A percentile compares a stretch with the other conserved stretches of the same genome.
Evolutionary conservation across 352 stramenopile genomes (phyloP).

Genomic region (Globisporangium recalcitrans): DNA sequence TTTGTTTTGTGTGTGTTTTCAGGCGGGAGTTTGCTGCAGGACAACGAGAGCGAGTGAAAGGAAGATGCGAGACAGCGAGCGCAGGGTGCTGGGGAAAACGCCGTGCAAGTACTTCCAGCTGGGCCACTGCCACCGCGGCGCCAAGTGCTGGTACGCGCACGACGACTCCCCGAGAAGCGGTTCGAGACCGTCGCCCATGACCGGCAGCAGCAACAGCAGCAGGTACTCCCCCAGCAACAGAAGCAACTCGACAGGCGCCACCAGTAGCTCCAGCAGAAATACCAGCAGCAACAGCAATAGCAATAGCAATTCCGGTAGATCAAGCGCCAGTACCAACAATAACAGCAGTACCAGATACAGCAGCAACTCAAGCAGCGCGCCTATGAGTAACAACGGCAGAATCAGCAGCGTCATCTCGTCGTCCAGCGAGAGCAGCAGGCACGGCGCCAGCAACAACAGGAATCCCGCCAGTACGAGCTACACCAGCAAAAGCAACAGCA

Average conservation of each 20-base stretch:
- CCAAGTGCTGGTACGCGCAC: constrained; percentile 12
- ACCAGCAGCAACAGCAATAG: too few species aligned
- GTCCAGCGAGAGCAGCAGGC: background rate
- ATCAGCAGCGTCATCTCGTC: background rate
- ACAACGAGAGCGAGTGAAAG: background rate
- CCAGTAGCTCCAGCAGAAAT: background rate
- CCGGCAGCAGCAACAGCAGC: too few species aligned
- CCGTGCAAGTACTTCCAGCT: constrained; percentile 9
- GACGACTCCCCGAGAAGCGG: background rate
- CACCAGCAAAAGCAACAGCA: background rate
- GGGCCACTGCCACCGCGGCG: constrained; percentile 5
- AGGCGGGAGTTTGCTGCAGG: too few species aligned
- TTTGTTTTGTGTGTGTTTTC: background rate
- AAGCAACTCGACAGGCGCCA: background rate
- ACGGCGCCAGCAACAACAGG: background rate
- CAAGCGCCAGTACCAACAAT: background rate
- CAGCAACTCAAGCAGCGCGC: background rate
- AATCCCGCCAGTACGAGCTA: background rate
- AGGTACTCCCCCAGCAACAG: background rate
- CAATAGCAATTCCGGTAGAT: background rate
- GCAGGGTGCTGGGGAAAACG: background rate
- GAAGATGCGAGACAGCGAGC: background rate
- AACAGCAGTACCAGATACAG: background rate
- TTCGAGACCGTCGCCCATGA: too few species aligned
- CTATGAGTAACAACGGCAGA: background rate